Evolutionary conservation across 352 stramenopile species (phyloP), one percentile per base, ranked within the genome.

Genomic region (Phytophthora pseudosyringae): DNA sequence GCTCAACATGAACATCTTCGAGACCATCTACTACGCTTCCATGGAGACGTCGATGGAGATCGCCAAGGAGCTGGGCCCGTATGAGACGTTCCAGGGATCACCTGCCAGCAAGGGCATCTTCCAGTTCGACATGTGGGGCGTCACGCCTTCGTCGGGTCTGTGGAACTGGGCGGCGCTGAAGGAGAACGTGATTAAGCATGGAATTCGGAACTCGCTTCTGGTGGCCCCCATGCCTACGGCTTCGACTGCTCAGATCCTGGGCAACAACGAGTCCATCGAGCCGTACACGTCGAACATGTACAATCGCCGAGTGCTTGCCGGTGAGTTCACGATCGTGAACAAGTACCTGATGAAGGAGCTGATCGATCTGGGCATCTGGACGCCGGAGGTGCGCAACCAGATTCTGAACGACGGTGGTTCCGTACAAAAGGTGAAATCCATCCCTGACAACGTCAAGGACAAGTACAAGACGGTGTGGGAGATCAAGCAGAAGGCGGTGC

Each of bases 391-490:
- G 41, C 96, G 97, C 41, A 99, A 99, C 87, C 95, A 98, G 65
- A 98, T 99, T 66, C 96, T 99, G 78, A 93, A 97, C 61, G 94
- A 99, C 69, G 78, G 94, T 59, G 98, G 98, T 31, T 98, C 90
- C 2, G 90, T 99, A 26, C 97, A 99, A 76, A 94, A 96, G 54
- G 88, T 98, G 25, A 75, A 76, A n/a, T 59, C 50, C 25, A 91
- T 97, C 41, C 91, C 94, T 15, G 69, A 83, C 21, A 54, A 85
- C 21, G 75, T 97, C 61, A 95, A 97, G 66, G 93, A 98, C 28
- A 94, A 99, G 25, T 99, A 99, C 91, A 99, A 99, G 85, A 99
- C 98, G 3, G 97, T 99, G 54, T 99, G 98, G 98, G 98, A 99
- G 77, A 99, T 99, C 83, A 98, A 98, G 73, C 98, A 99, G 77